A percentile compares a stretch with the other conserved stretches of the same genome.
Evolutionary conservation across 495 filamentous ascomycete genomes (phyloP).

Genomic region (Penicillium taxi): DNA sequence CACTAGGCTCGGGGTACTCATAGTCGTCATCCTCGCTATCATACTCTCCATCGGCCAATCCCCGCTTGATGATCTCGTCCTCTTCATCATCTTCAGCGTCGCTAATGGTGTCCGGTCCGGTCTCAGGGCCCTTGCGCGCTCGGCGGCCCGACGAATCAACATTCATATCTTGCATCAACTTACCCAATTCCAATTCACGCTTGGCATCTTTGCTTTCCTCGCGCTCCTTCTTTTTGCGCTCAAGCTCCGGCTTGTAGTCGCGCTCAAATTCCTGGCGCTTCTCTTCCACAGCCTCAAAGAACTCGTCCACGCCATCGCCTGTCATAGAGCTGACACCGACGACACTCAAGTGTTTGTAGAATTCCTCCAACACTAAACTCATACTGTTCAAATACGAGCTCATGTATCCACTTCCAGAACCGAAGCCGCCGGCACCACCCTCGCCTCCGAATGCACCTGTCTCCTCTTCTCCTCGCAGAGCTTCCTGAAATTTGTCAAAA

Average conservation of each 20-base stretch:
- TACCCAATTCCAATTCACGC: conserved; percentile 73
- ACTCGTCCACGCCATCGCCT: conserved; percentile 82
- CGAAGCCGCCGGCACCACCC: conserved; percentile 50
- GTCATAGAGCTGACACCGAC: conserved; percentile 92
- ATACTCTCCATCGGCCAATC: conserved; percentile 25
- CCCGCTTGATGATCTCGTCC: conserved; percentile 24
- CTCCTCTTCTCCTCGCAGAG: conserved; percentile 71
- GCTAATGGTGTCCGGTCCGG: conserved; percentile 42
- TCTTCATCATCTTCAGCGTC: conserved; percentile 44
- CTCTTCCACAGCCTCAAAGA: conserved; percentile 77
- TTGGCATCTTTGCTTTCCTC: conserved; percentile 62
- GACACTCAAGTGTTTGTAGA: conserved; percentile 86
- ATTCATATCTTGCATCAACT: conserved; percentile 91
- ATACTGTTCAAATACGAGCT: conserved; percentile 92
- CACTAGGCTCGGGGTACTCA: conserved; percentile 24
- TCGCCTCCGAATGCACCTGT: conserved; percentile 67
- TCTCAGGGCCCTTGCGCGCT: conserved; percentile 15
- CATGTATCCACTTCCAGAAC: conserved; percentile 89
- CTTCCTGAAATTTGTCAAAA: conserved; percentile 89
- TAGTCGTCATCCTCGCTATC: conserved; percentile 34
- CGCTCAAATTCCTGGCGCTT: conserved; percentile 85
- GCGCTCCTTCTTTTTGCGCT: conserved; percentile 64
- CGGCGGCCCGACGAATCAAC: conserved; percentile 47
- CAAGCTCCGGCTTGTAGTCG: conserved; percentile 89
- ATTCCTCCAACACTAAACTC: conserved; percentile 96